These are phyloP conservation scores for Juglanconis oblonga DNA, from an alignment of 2,329 filamentous ascomycete species.

Conservation along the genomic window DNA sequence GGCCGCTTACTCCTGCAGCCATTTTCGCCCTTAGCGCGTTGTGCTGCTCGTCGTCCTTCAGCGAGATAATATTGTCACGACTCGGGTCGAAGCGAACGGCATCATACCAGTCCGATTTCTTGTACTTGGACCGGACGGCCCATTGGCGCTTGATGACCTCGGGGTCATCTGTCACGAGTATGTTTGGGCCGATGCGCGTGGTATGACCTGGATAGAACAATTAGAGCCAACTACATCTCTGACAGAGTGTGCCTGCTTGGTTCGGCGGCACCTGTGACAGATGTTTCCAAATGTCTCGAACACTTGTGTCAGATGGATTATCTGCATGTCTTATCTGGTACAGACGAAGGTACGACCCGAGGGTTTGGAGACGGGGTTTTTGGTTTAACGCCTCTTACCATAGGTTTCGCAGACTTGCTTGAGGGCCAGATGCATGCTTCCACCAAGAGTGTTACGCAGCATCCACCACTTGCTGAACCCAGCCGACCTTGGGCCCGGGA, in stretches of 20 bases:
- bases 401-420: slow-evolving; percentile 24
- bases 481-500: slow-evolving; percentile 24
- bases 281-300: slow-evolving; percentile 10
- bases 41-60: slow-evolving; percentile 33
- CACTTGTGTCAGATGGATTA: slow-evolving; percentile 10
- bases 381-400: slow-evolving; percentile 19
- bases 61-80: slow-evolving; percentile 34
- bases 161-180: slow-evolving; percentile 26
- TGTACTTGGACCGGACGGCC: slow-evolving; percentile 34
- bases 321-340: slow-evolving; percentile 16
- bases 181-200: slow-evolving; percentile 26
- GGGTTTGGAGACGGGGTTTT: not conserved
- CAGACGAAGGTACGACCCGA: slow-evolving; percentile 10
- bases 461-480: slow-evolving; percentile 28
- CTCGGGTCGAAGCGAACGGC: slow-evolving; percentile 35
- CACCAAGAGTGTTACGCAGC: slow-evolving; percentile 27
- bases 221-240: not conserved
- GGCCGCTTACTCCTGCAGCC: slow-evolving; percentile 36
- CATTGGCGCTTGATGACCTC: slow-evolving; percentile 29
- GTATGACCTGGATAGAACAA: slow-evolving; percentile 21
- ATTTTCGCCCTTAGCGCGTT: slow-evolving; percentile 40
- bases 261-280: not conserved
- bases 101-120: slow-evolving; percentile 35
- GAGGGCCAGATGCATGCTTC: slow-evolving; percentile 25
- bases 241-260: not conserved